Evolutionary conservation across 2,329 filamentous ascomycete species (phyloP).

Genomic region (Fusarium nodosum): DNA sequence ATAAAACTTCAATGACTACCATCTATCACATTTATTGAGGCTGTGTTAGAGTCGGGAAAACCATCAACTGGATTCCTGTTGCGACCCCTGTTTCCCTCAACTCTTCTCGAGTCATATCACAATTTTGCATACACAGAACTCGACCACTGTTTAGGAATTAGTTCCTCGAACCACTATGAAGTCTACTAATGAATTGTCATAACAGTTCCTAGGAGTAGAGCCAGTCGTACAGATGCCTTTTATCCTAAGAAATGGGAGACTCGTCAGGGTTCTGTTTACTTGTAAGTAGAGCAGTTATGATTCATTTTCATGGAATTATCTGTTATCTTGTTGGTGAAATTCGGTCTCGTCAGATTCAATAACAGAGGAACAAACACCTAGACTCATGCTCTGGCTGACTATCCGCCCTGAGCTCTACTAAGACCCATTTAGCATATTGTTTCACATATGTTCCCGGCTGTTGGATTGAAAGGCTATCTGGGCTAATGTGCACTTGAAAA

Average conservation of each 20-base stretch:
- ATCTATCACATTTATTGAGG: neutral
- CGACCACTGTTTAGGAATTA: neutral
- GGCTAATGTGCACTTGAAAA: neutral
- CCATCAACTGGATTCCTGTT: neutral
- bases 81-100: neutral
- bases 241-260: neutral
- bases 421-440: neutral
- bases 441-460: neutral
- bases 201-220: neutral
- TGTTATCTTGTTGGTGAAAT: neutral
- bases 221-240: neutral
- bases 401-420: neutral
- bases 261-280: neutral
- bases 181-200: neutral
- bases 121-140: neutral
- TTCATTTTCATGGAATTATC: fast-evolving
- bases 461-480: no score
- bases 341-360: fast-evolving
- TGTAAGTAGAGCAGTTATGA: neutral
- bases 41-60: neutral
- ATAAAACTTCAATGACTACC: neutral
- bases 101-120: neutral
- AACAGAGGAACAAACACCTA: neutral
- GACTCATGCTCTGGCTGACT: neutral
- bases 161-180: neutral